A percentile compares a stretch with the other conserved stretches of the same genome.
Evolutionary conservation across 257 asterid species (phyloP).

Genomic region (Cruciata laevipes): DNA sequence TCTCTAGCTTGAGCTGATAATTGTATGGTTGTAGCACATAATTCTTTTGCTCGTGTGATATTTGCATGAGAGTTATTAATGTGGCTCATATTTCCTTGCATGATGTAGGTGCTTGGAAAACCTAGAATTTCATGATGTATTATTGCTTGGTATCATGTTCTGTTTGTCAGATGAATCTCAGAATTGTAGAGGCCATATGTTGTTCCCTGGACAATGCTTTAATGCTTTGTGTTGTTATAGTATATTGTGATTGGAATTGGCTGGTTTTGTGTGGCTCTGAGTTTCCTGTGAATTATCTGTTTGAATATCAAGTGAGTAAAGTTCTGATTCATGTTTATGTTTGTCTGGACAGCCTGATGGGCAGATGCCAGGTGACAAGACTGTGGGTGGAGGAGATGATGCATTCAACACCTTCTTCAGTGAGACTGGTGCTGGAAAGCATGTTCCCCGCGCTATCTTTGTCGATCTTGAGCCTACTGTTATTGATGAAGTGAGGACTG

Average conservation of each 20-base stretch:
- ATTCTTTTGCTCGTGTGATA: neutral
- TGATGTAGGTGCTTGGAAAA: neutral
- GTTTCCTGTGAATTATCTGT: neutral
- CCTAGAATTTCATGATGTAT: neutral
- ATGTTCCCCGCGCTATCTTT: conserved; percentile 41
- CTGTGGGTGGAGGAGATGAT: conserved; percentile 41
- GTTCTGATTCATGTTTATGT: neutral
- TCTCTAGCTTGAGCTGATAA: neutral
- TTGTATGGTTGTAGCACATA: neutral
- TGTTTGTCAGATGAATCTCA: neutral
- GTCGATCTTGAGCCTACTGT: conserved; percentile 44
- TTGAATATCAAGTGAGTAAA: neutral
- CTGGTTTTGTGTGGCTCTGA: neutral
- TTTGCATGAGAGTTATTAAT: neutral
- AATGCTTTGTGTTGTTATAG: neutral
- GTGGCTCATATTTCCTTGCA: no score
- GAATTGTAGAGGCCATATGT: no score
- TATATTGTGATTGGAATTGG: neutral
- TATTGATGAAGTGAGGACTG: conserved; percentile 40
- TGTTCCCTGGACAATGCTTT: neutral
- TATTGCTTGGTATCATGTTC: neutral
- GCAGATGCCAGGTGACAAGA: conserved; percentile 38
- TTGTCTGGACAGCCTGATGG: conserved; percentile 34
- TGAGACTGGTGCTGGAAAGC: conserved; percentile 42
- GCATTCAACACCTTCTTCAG: conserved; percentile 46